Conservation (phyloP, 2,329 filamentous ascomycete genomes). For the Aureobasidium sp. region DNA sequence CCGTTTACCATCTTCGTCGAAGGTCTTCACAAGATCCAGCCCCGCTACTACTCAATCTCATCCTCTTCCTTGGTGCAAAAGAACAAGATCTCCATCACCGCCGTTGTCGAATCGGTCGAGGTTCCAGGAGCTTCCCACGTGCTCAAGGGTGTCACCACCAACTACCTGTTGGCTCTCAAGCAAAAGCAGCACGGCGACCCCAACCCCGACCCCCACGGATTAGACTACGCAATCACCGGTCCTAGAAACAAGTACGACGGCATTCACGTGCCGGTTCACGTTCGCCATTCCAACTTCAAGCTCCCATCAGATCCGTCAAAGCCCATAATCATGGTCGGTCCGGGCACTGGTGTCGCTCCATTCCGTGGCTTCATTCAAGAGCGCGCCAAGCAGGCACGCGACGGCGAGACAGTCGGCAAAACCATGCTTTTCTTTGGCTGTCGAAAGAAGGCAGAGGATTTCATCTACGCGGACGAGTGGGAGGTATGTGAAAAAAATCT, state of each 20-base stretch:
- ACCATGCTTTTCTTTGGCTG: conserved; percentile 95
- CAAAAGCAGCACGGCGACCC: conserved; percentile 92
- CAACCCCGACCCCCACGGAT: conserved; percentile 71
- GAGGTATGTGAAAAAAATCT: conserved; percentile 55
- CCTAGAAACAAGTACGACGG: conserved; percentile 97
- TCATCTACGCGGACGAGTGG: conserved; percentile 87
- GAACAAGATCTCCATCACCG: conserved; percentile 90
- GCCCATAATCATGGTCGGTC: conserved; percentile 92
- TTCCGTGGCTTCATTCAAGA: conserved; percentile 96
- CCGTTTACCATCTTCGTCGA: conserved; percentile 95
- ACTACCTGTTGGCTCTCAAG: conserved; percentile 91
- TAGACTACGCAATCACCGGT: conserved; percentile 79
- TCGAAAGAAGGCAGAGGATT: conserved; percentile 81
- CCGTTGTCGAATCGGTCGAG: conserved; percentile 78
- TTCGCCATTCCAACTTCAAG: conserved; percentile 99
- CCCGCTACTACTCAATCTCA: conserved; percentile 98
- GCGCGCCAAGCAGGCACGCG: conserved; percentile 72
- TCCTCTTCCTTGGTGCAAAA: conserved; percentile 92
- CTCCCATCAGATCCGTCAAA: conserved; percentile 90
- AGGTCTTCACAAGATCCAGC: conserved; percentile 88
- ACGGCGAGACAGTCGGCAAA: conserved; percentile 75
- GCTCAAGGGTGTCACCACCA: conserved; percentile 92
- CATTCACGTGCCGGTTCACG: conserved; percentile 87
- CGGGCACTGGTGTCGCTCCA: conserved; percentile 91
- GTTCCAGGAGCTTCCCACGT: conserved; percentile 69